Evolutionary conservation across 2,329 filamentous ascomycete species (phyloP), one percentile per base, ranked within the genome.

Genomic region (Epicoccum nigrum): DNA sequence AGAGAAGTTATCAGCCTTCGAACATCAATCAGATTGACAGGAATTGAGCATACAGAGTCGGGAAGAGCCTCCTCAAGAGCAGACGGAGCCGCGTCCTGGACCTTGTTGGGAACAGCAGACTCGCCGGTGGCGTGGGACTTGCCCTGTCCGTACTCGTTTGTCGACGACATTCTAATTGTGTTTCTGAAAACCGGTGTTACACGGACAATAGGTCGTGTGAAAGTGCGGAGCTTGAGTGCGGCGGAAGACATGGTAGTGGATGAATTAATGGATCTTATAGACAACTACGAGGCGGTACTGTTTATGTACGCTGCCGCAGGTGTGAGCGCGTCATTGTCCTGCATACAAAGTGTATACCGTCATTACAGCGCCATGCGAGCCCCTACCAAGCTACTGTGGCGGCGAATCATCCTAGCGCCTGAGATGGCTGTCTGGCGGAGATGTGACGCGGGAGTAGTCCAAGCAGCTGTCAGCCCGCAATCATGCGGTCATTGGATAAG

Each of bases 81-180:
- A 42, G 70, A 63, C 12, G 75, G 63, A 5, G 68, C 74, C 37
- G 67, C 68, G 55, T 78, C 63, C 42, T 77, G 75, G 2, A 73
- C 62, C 32, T 64, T 70, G 12, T 67, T 61, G 20, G 75, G 74
- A 7, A 78, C 71, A 13, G 70, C 69, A 27, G 74, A 76, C 44
- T 74, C 65, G 45, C 70, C 70, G 8, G 50, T 63, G 42, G 76
- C 74, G 67, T 78, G 75, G 40, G 75, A 77, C 27, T 69, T 64
- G 54, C 74, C 75, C 58, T 76, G 75, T 45, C 74, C 74, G 30
- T 63, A 53, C 30, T 72, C 59, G 67, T 73, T 74, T 38, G 62
- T 56, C 32, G 60, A 63, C 46, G 62, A 58, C 62, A 65, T 65
- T 59, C 60, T 62, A 48, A 59, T 52, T 16, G 58, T 59, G 28